phyloP scores from a whole-genome alignment of 2,329 filamentous ascomycete species.

The Talaromyces amestolkiae region DNA sequence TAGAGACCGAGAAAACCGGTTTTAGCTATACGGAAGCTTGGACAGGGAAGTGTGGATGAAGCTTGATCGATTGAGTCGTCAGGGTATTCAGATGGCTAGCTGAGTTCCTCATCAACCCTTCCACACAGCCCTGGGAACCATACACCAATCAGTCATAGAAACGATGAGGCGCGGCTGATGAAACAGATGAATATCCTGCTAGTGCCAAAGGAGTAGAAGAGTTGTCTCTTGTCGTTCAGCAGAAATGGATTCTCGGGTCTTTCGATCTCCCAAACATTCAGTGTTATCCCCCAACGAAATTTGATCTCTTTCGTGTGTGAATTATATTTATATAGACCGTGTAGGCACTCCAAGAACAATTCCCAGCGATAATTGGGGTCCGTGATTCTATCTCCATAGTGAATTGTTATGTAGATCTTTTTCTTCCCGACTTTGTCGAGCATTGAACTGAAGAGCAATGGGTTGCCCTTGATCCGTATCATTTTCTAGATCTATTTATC shows the following conservation, averaged over 20 bases:
- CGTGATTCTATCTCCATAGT: neutral
- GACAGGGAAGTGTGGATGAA: no score
- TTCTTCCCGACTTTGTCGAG: neutral
- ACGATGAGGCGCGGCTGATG: neutral
- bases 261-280: neutral
- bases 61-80: no score
- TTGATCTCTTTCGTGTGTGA: neutral
- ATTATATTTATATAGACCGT: slow-evolving; percentile 3
- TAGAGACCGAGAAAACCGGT: no score
- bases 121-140: no score
- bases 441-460: neutral
- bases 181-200: neutral
- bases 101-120: no score
- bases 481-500: neutral
- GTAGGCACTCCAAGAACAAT: neutral
- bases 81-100: no score
- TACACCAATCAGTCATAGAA: neutral
- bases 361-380: neutral
- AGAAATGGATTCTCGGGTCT: neutral
- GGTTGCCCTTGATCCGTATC: neutral
- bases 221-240: neutral
- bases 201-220: neutral
- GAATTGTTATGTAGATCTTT: neutral
- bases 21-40: no score
- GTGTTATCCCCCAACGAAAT: neutral